Percentiles rank a stretch among this genome's conserved stretches.
Conservation (phyloP, 805 yeast species). For the Kodamaea restingae region DNA sequence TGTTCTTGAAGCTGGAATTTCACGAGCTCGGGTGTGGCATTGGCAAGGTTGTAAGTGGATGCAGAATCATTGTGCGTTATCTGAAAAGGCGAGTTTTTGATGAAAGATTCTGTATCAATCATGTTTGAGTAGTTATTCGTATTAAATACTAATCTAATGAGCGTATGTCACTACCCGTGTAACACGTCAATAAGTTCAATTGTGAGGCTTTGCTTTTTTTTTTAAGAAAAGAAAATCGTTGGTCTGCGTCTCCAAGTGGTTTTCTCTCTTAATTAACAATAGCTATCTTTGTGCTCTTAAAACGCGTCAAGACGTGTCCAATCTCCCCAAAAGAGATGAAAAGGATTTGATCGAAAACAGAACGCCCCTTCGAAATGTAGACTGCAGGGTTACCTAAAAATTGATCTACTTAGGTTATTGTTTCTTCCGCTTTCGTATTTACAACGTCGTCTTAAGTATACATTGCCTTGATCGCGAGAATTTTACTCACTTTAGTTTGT, state of each 20-base stretch:
- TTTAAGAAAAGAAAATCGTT: background rate
- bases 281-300: background rate
- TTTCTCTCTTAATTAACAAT: background rate
- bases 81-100: slow-evolving; percentile 36
- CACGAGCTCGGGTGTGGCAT: slow-evolving; percentile 41
- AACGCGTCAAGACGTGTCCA: slow-evolving; percentile 2
- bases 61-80: slow-evolving; percentile 22
- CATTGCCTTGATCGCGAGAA: too few relatives aligned
- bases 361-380: background rate
- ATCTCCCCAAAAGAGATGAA: background rate
- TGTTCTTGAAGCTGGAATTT: slow-evolving; percentile 44
- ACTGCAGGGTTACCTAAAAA: too few relatives aligned
- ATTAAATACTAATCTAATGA: background rate
- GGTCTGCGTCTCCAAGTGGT: background rate
- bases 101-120: slow-evolving; percentile 36
- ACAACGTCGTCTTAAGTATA: too few relatives aligned
- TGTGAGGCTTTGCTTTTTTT: background rate
- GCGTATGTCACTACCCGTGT: too few relatives aligned
- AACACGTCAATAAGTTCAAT: background rate
- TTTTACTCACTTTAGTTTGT: too few relatives aligned
- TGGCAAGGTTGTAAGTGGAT: slow-evolving; percentile 28
- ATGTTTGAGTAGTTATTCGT: slow-evolving; percentile 12
- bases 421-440: too few relatives aligned
- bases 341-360: background rate
- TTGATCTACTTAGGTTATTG: too few relatives aligned